Conservation (phyloP, 2,329 filamentous ascomycete genomes). For the Aspergillus quadrilineatus region DNA sequence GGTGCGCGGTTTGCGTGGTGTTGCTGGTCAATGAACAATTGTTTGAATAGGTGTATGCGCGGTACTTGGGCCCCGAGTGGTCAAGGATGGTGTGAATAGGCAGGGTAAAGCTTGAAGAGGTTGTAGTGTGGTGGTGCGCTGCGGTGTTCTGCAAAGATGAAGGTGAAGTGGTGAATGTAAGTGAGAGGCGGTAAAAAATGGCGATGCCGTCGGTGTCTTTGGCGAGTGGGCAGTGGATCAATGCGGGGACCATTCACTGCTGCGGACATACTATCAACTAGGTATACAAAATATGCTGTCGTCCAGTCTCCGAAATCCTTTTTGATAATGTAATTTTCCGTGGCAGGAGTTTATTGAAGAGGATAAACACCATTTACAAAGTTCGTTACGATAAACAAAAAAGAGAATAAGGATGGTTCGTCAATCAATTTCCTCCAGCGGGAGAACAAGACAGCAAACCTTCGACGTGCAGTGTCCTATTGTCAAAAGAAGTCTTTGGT, state of each 20-base stretch:
- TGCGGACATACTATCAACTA: not conserved
- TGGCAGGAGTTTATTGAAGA: no score
- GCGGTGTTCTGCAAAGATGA: not conserved
- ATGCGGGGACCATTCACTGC: not conserved
- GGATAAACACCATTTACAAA: not conserved
- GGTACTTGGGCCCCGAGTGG: not conserved
- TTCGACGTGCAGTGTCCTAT: no score
- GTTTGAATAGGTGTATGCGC: not conserved
- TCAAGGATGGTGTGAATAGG: not conserved
- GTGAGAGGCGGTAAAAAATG: slow-evolving; percentile 13
- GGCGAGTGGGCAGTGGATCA: not conserved
- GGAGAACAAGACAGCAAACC: no score
- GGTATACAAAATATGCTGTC: no score
- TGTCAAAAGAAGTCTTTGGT: no score
- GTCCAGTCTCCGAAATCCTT: no score
- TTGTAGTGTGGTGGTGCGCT: not conserved
- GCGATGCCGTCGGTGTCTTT: not conserved
- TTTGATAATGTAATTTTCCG: no score
- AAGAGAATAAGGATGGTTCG: no score
- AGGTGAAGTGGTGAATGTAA: not conserved
- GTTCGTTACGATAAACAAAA: not conserved
- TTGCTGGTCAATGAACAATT: not conserved
- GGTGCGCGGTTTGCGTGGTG: not conserved
- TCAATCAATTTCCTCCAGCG: no score
- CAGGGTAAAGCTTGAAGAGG: not conserved